Evolutionary conservation across 202 grass and related monocot species (phyloP).

Genomic region (Bolboschoenoplectus hybrid): DNA sequence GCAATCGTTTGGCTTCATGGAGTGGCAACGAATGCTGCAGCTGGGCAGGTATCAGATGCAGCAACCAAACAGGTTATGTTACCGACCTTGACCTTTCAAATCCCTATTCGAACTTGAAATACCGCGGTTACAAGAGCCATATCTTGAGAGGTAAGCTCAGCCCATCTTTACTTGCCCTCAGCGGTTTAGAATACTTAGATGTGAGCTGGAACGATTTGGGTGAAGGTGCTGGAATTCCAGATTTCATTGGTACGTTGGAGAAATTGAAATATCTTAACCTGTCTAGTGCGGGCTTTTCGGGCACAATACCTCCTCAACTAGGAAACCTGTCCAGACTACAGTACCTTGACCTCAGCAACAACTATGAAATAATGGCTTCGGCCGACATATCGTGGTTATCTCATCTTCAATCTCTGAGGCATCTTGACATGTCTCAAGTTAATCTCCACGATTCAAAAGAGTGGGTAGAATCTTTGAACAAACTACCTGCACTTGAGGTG

Average conservation of each 20-base stretch:
- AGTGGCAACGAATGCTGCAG: slow-evolving; percentile 34
- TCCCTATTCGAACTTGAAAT: background rate
- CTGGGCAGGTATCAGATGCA: slow-evolving; percentile 44
- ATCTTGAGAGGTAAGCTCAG: slow-evolving; percentile 11
- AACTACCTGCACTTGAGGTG: slow-evolving; percentile 35
- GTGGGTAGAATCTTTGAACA: slow-evolving; percentile 37
- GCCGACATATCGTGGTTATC: slow-evolving; percentile 43
- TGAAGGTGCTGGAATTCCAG: slow-evolving; percentile 17
- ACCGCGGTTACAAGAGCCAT: background rate
- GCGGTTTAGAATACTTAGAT: slow-evolving; percentile 25
- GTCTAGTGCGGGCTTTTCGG: background rate
- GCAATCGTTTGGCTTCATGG: slow-evolving; percentile 33
- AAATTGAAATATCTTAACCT: slow-evolving; percentile 45
- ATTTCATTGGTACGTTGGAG: slow-evolving; percentile 10
- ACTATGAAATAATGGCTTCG: background rate
- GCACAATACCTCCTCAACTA: slow-evolving; percentile 43
- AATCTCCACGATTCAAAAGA: slow-evolving; percentile 13
- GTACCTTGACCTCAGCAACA: slow-evolving; percentile 1
- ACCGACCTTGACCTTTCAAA: slow-evolving; percentile 35
- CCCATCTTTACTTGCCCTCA: slow-evolving; percentile 31
- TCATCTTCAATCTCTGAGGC: slow-evolving; percentile 33
- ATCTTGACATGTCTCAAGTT: background rate
- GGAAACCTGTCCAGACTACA: slow-evolving; percentile 49
- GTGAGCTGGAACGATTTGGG: slow-evolving; percentile 29
- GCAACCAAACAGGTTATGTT: slow-evolving; percentile 38